phyloP scores from a whole-genome alignment of 345 rosid genomes.

The Psidium guajava region DNA sequence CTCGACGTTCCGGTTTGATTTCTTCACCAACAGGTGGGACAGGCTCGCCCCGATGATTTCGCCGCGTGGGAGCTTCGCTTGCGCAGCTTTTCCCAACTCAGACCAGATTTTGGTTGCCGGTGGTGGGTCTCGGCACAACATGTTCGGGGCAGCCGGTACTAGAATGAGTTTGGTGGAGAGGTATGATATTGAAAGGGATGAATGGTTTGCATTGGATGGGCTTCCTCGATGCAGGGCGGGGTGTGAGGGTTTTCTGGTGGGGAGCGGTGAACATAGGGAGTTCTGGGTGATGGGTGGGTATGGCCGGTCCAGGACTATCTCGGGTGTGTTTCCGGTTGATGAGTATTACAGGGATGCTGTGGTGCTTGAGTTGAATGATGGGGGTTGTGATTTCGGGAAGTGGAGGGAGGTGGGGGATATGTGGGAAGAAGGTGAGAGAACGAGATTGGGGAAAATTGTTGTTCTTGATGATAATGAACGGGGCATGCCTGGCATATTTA shows the following conservation, averaged over 20 bases:
- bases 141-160: conserved; percentile 81
- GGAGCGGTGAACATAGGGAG: conserved; percentile 37
- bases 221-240: conserved; percentile 85
- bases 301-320: conserved; percentile 62
- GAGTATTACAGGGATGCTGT: conserved; percentile 70
- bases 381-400: conserved; percentile 15
- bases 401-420: conserved; percentile 80
- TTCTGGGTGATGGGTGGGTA: conserved; percentile 99
- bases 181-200: conserved; percentile 56
- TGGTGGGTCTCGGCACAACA: conserved; percentile 75
- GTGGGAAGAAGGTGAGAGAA: conserved; percentile 62
- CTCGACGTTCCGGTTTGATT: conserved; percentile 52
- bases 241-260: conserved; percentile 58
- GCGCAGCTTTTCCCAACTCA: conserved; percentile 31
- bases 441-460: conserved; percentile 65
- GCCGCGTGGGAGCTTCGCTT: conserved; percentile 90
- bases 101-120: conserved; percentile 75
- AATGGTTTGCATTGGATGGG: conserved; percentile 59
- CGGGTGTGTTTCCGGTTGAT: conserved; percentile 76
- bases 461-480: conserved; percentile 38
- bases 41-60: conserved; percentile 62
- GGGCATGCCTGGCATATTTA: conserved; percentile 42
- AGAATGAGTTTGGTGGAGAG: conserved; percentile 71
- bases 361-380: conserved; percentile 49
- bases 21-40: conserved; percentile 51